Evolutionary conservation across 169 alveolate species (phyloP), one percentile per base, ranked within the genome.

Genomic region (Prorocentrum cordatum): DNA sequence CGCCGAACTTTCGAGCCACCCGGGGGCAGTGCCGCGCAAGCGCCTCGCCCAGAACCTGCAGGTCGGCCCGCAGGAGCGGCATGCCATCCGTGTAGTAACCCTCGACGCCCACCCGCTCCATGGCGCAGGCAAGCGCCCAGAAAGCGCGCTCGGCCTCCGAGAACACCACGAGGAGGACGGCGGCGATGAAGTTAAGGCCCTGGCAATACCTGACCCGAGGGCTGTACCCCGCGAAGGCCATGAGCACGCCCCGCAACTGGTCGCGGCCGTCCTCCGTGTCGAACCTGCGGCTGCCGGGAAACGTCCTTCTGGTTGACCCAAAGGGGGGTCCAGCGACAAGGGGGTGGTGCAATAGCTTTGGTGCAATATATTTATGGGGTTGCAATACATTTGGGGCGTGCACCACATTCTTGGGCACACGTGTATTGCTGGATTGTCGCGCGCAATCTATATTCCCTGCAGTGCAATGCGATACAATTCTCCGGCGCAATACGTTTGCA

Each of bases 131-230:
- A 58, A 80, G 29, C 31, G 64, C 50, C 90, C 90, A 80, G 10
- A 80, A 80, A 27, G 90, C 90, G 12, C 35, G 90, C 79, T 80
- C 90, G 26, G 68, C 20, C 31, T 64, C 38, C 61, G 75, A 6
- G 71, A 42, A 33, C 45, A 59, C 89, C 26, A 79, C 61, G 66
- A 79, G 59, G 66, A 79, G 58, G 47, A 79, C 45, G 45, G 77
- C 89, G 27, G 89, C 89, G 64, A 79, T 79, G 89, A 79, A 79
- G 66, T 79, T 79, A 73, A 79, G 22, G 29, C 89, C 89, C 45
- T 79, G 89, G 67, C 67, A n/a, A n/a, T n/a, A n/a, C n/a, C n/a
- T n/a, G n/a, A n/a, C n/a, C n/a, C n/a, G n/a, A n/a, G n/a, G n/a
- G n/a, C n/a, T n/a, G n/a, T n/a, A n/a, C n/a, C n/a, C n/a, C n/a